Evolutionary conservation across 2,329 filamentous ascomycete species (phyloP).

Genomic region (Colletotrichum kahawae): DNA sequence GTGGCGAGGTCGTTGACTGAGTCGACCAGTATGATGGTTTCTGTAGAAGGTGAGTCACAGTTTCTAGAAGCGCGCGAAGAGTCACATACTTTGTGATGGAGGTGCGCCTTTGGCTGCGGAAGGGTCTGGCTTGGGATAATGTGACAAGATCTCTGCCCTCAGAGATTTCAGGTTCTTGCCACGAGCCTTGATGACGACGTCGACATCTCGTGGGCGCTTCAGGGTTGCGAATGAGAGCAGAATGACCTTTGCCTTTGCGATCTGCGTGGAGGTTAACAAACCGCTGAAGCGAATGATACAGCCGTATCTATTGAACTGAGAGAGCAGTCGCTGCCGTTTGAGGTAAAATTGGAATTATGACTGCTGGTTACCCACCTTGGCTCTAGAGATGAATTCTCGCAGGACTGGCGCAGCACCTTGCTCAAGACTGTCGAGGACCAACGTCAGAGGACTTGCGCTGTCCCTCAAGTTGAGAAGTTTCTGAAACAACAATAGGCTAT

Average conservation of each 20-base stretch:
- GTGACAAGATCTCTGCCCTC: conserved; percentile 62
- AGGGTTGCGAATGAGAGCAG: conserved; percentile 81
- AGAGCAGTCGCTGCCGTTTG: neutral
- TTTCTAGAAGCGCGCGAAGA: neutral
- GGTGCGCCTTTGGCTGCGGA: conserved; percentile 36
- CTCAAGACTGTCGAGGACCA: conserved; percentile 85
- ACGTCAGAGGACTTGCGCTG: conserved; percentile 82
- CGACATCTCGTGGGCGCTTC: conserved; percentile 65
- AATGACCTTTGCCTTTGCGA: conserved; percentile 71
- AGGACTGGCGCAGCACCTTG: conserved; percentile 76
- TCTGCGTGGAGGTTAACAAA: conserved; percentile 37
- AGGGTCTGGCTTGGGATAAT: conserved; percentile 47
- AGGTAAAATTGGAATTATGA: neutral
- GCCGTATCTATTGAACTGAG: neutral
- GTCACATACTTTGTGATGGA: conserved; percentile 47
- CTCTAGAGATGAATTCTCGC: conserved; percentile 75
- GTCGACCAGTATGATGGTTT: conserved; percentile 79
- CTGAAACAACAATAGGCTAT: conserved; percentile 83
- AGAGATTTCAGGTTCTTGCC: conserved; percentile 63
- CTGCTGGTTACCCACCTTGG: conserved; percentile 59
- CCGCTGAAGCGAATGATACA: neutral
- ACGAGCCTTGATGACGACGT: conserved; percentile 70
- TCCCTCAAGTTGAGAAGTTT: conserved; percentile 81
- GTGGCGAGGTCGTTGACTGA: conserved; percentile 72
- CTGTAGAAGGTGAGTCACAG: conserved; percentile 44